Evolutionary conservation across 1,284 basidiomycete species (phyloP).

Genomic region (Irpex lacteus): DNA sequence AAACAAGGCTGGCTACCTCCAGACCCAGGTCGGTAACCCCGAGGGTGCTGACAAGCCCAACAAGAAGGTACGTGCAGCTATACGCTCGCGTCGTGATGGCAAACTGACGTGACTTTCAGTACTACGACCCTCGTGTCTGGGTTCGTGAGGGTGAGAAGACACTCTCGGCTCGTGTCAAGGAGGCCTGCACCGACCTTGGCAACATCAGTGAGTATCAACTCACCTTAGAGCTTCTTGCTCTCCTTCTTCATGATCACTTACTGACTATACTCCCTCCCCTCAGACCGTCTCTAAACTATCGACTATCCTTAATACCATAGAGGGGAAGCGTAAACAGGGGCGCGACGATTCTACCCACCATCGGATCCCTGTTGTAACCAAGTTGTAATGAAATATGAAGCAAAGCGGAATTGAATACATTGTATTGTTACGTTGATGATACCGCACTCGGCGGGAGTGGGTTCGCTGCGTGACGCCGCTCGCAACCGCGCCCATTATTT

Average conservation of each 20-base stretch:
- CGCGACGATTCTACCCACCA: not conserved
- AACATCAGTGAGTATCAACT: slow-evolving; percentile 50
- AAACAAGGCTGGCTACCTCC: slow-evolving; percentile 84
- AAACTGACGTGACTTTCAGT: slow-evolving; percentile 38
- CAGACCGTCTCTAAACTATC: not conserved
- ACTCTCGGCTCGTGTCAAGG: slow-evolving; percentile 82
- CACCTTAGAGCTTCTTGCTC: not conserved
- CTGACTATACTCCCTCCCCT: too few relatives aligned
- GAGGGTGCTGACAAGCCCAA: slow-evolving; percentile 94
- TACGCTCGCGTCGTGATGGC: not conserved
- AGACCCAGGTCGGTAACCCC: slow-evolving; percentile 91
- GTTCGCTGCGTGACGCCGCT: not conserved
- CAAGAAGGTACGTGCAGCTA: slow-evolving; percentile 72
- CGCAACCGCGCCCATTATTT: not conserved
- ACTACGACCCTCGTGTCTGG: slow-evolving; percentile 96
- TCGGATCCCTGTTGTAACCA: not conserved
- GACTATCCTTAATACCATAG: not conserved
- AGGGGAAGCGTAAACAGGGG: not conserved
- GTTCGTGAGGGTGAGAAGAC: slow-evolving; percentile 99
- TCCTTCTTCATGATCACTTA: too few relatives aligned
- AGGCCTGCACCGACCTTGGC: slow-evolving; percentile 88
- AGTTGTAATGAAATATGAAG: not conserved
- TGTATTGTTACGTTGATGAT: not conserved
- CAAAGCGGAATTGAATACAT: not conserved
- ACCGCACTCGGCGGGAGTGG: not conserved